Conservation (phyloP, 257 asterid species). For the Prunella vulgaris region DNA sequence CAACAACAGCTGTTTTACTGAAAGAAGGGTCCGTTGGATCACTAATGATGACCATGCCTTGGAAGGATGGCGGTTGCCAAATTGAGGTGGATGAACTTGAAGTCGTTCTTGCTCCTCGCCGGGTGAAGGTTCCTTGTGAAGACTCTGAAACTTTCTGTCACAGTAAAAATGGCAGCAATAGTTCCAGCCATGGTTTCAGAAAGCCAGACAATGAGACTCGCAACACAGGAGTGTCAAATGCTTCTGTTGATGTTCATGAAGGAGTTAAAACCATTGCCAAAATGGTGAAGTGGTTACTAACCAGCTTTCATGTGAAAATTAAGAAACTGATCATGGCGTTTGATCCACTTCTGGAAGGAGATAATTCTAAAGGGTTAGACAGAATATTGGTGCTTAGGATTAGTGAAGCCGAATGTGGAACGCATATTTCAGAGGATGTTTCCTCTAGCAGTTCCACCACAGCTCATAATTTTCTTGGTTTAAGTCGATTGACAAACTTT, state of each 20-base stretch:
- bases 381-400: slow-evolving; percentile 76
- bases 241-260: slow-evolving; percentile 85
- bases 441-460: slow-evolving; percentile 31
- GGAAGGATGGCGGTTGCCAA: slow-evolving; percentile 87
- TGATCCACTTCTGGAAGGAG: slow-evolving; percentile 67
- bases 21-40: slow-evolving; percentile 97
- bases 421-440: slow-evolving; percentile 72
- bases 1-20: slow-evolving; percentile 51
- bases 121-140: slow-evolving; percentile 32
- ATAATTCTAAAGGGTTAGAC: slow-evolving; percentile 37
- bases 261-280: slow-evolving; percentile 96
- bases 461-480: slow-evolving; percentile 62
- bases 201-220: slow-evolving; percentile 41
- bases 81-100: slow-evolving; percentile 89
- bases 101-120: slow-evolving; percentile 69
- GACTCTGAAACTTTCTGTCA: slow-evolving; percentile 37
- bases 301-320: slow-evolving; percentile 76
- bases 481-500: slow-evolving; percentile 65
- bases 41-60: slow-evolving; percentile 71
- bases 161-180: slow-evolving; percentile 22
- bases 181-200: slow-evolving; percentile 29
- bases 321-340: slow-evolving; percentile 75
- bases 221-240: slow-evolving; percentile 28
- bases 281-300: slow-evolving; percentile 90
- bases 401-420: slow-evolving; percentile 79